Evolutionary conservation across 768 basidiomycete species (phyloP).

Genomic region (Suillus decipiens): DNA sequence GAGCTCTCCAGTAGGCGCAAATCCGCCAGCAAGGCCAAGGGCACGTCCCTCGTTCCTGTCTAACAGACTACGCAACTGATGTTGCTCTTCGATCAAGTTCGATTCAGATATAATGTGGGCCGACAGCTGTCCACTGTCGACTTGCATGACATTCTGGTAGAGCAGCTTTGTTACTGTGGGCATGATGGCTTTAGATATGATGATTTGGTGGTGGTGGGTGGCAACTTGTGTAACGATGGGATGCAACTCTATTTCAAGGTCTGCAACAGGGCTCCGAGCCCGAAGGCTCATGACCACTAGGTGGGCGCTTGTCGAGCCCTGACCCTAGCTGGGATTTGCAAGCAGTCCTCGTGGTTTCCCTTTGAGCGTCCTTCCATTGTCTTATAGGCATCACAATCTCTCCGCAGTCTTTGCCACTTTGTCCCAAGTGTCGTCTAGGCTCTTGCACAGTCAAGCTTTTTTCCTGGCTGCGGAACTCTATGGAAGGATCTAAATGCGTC

Average conservation of each 20-base stretch:
- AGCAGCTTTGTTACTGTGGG: slow-evolving; percentile 19
- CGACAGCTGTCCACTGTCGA: slow-evolving; percentile 24
- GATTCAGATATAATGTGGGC: slow-evolving; percentile 21
- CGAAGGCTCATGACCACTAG: background rate
- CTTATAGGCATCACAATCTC: background rate
- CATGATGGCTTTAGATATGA: slow-evolving; percentile 7
- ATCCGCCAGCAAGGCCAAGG: slow-evolving; percentile 31
- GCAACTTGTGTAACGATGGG: slow-evolving; percentile 2
- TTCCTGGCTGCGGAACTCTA: background rate
- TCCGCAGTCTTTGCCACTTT: background rate
- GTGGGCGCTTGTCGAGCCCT: background rate
- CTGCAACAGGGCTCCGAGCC: background rate
- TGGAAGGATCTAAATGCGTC: background rate
- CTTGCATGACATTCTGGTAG: slow-evolving; percentile 29
- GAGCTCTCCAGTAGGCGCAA: slow-evolving; percentile 24
- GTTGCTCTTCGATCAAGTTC: slow-evolving; percentile 24
- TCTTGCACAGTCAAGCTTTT: background rate
- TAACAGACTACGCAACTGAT: slow-evolving; percentile 23
- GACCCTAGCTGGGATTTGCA: background rate
- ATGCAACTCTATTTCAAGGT: background rate
- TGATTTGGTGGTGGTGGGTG: background rate
- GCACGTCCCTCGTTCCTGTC: slow-evolving; percentile 35
- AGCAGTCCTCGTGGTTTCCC: background rate
- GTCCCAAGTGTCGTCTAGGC: background rate
- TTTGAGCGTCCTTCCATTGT: background rate